A percentile compares a stretch with the other conserved stretches of the same genome.
These are phyloP conservation scores for Monosporascus sp. DNA, from an alignment of 2,329 filamentous ascomycete genomes.

Conservation along the genomic window DNA sequence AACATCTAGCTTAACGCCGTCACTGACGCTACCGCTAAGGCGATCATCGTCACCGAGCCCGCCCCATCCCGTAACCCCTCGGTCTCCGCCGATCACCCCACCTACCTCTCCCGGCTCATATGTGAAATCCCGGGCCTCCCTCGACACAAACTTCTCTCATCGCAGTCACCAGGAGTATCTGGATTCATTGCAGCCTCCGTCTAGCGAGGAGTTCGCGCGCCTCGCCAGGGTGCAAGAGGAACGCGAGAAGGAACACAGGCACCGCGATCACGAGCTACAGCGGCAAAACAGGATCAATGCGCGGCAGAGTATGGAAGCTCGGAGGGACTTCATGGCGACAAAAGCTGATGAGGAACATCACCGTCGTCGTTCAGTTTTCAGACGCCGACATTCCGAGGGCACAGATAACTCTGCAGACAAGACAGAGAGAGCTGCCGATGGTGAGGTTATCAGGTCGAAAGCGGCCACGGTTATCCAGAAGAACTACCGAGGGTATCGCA, in stretches of 20 bases:
- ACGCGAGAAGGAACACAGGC: constrained; percentile 38
- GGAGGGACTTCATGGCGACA: constrained; percentile 29
- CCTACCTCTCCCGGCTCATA: constrained; percentile 11
- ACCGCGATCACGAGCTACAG: constrained; percentile 31
- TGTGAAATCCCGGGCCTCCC: constrained; percentile 13
- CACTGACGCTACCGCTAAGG: constrained; percentile 3
- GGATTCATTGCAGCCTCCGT: constrained; percentile 44
- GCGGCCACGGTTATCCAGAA: constrained; percentile 59
- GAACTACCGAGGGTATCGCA: constrained; percentile 72
- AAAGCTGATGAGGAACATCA: constrained; percentile 14
- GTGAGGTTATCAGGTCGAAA: constrained; percentile 24
- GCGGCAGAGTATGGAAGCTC: constrained; percentile 20
- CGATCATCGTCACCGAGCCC: constrained; percentile 4
- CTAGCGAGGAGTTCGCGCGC: constrained; percentile 38
- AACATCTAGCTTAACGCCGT: not conserved
- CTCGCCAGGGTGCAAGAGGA: constrained; percentile 44
- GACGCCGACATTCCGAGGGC: constrained; percentile 1
- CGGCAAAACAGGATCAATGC: constrained; percentile 11
- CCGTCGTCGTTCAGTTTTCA: constrained; percentile 5
- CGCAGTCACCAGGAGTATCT: constrained; percentile 38
- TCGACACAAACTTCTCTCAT: constrained; percentile 17
- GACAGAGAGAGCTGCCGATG: constrained; percentile 10
- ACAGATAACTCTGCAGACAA: constrained; percentile 2
- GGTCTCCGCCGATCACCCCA: constrained; percentile 16
- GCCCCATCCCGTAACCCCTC: not conserved